phyloP scores from a whole-genome alignment of 108 stramenopile genomes.

The Schizochytrium sp. region DNA sequence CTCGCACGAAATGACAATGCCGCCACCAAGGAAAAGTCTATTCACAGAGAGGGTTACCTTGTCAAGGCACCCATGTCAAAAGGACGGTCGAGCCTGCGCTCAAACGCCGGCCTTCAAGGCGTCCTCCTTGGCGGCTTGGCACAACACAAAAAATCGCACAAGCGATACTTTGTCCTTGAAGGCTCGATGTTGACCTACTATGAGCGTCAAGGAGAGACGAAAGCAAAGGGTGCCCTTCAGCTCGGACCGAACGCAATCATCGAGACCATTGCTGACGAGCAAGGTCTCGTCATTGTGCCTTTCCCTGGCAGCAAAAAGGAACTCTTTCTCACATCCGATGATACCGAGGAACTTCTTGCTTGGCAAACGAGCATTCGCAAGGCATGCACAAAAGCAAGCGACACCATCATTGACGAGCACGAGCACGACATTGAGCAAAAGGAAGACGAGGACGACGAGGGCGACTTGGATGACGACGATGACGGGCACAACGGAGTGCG shows the following conservation, averaged over 20 bases:
- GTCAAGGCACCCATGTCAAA: not conserved
- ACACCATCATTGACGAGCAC: not conserved
- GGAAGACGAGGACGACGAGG: not conserved
- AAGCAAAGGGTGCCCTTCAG: not conserved
- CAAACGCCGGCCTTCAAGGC: not conserved
- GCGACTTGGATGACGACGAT: not conserved
- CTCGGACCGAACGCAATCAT: not conserved
- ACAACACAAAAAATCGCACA: not conserved
- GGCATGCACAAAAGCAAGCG: not conserved
- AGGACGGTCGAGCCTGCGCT: not conserved
- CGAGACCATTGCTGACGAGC: not conserved
- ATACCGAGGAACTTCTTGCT: not conserved
- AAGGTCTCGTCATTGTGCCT: not conserved
- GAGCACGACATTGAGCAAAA: not conserved
- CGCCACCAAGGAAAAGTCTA: not conserved
- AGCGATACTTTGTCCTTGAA: not conserved
- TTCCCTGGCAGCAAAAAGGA: slow-evolving; percentile 3
- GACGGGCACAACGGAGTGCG: not conserved
- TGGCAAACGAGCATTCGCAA: not conserved
- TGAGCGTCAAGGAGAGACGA: not conserved
- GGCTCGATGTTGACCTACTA: not conserved
- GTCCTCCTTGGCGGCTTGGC: not conserved
- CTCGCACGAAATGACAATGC: no score
- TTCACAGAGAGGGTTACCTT: not conserved
- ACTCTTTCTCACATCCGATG: not conserved